Base-by-base conservation (phyloP, 345 rosid species). In the Camelina hispida region DNA sequence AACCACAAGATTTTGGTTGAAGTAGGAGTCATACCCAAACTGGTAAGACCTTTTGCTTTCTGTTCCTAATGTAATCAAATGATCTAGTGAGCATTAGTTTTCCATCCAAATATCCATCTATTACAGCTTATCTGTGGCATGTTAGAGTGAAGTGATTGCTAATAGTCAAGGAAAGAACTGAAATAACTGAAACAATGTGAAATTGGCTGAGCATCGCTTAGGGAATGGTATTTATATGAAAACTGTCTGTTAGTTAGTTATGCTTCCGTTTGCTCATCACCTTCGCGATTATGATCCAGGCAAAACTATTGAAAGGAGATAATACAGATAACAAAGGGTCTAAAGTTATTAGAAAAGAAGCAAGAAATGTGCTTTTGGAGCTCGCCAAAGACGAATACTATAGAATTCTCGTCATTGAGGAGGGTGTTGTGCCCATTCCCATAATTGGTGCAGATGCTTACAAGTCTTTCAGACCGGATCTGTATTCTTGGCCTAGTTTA, bases 381-480 rank as follows among this genome's bases (percentile, higher is more conserved):
- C 88, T 93, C 4, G 85, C 90, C 6, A 91, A 93, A 77, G 87
- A 93, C 40, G 86, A 85, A 13, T 91, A 86, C 80, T 87, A 85
- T 82, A 86, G 84, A 74, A 85, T 91, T 73, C 89, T 93, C 46
- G 69, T 93, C 62, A 83, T 91, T 66, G 96, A 93, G 80, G 97
- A 93, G 69, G 98, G 96, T 60, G 68, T 93, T 10, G 75, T 93
- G 44, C 93, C 85, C 68, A 90, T 91, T 66, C 98, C 98, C 59
- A 23, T 93, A 34, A 72, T 93, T 58, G 96, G 97, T 67, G 76
- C 89, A n/a, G 90, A 81, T 6, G 87, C 98, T 44, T 91, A 91
- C 74, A 85, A 76, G 78, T 86, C 94, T 43, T 88, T 84, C 40
- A 79, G 72, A 83, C 93, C 96, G 15, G 81, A 76, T 69, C 75